Evolutionary conservation across 192 early-diverging fungal genomes (phyloP).

Genomic region (Paraglomus occultum): DNA sequence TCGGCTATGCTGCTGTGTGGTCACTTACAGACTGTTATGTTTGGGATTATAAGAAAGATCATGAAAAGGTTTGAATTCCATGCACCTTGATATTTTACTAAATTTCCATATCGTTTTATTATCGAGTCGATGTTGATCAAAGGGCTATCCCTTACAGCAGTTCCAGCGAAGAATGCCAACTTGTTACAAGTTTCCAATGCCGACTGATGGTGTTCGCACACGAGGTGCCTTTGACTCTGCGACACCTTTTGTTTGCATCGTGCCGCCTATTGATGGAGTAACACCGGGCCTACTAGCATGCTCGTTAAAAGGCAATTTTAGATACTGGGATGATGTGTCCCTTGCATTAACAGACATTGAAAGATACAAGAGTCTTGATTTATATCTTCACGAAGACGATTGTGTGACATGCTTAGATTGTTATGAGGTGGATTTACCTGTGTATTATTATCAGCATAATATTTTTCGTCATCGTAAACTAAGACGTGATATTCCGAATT

Average conservation of each 20-base stretch:
- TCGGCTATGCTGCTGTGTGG: conserved; percentile 3
- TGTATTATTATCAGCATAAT: too few species aligned
- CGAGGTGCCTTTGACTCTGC: background rate
- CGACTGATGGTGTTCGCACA: background rate
- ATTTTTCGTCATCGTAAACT: too few species aligned
- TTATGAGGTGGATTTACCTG: conserved; percentile 11
- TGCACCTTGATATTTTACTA: background rate
- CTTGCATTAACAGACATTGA: background rate
- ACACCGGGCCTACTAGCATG: conserved; percentile 23
- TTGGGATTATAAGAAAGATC: conserved; percentile 14
- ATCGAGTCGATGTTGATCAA: background rate
- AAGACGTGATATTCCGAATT: too few species aligned
- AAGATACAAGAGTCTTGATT: conserved; percentile 8
- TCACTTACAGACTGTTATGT: conserved; percentile 11
- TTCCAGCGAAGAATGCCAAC: background rate
- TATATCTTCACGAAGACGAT: conserved; percentile 26
- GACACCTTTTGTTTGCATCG: conserved; percentile 26
- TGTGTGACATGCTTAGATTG: conserved; percentile 3
- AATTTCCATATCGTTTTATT: background rate
- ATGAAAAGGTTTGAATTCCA: conserved; percentile 7
- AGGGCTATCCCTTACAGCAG: conserved; percentile 2
- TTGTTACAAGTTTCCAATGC: conserved; percentile 10
- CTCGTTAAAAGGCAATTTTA: conserved; percentile 25
- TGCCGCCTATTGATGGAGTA: conserved; percentile 4
- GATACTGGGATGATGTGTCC: conserved; percentile 29